Evolutionary conservation across 2,329 filamentous ascomycete genomes (phyloP).

Genomic region (Domatiomyces catenatus): DNA sequence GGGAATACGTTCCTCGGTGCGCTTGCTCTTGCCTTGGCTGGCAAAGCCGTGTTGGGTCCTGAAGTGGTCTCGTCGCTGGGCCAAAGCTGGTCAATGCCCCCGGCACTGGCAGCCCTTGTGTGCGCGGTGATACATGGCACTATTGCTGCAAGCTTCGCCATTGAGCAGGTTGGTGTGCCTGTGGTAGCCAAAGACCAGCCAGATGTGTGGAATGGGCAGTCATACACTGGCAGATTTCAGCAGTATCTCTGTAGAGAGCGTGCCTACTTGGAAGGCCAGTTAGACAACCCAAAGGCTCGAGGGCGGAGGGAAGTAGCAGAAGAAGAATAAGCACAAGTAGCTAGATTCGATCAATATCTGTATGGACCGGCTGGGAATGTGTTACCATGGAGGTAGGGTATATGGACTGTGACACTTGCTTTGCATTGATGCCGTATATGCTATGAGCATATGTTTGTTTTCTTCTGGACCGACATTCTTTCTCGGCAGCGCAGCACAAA

Average conservation of each 20-base stretch:
- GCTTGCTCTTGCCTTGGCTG: slow-evolving; percentile 39
- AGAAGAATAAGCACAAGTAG: neutral
- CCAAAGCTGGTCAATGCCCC: slow-evolving; percentile 37
- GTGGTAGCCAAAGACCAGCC: slow-evolving; percentile 19
- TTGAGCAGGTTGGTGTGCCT: slow-evolving; percentile 86
- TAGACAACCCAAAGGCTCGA: neutral
- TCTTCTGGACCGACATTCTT: neutral
- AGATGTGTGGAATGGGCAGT: slow-evolving; percentile 29
- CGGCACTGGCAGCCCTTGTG: slow-evolving; percentile 45
- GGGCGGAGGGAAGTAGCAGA: neutral
- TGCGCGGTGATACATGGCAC: slow-evolving; percentile 65
- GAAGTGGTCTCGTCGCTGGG: neutral
- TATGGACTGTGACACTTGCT: too few relatives aligned
- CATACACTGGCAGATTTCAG: slow-evolving; percentile 10
- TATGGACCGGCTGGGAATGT: too few relatives aligned
- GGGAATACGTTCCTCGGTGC: slow-evolving; percentile 76
- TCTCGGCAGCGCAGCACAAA: neutral
- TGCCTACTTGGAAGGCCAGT: slow-evolving; percentile 2
- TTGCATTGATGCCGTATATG: neutral
- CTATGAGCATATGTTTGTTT: neutral
- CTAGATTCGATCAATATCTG: too few relatives aligned
- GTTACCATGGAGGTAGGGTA: too few relatives aligned
- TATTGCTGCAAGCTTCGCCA: slow-evolving; percentile 77
- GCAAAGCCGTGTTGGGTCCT: slow-evolving; percentile 16
- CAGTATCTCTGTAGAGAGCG: slow-evolving; percentile 11